Evolutionary conservation across 176 grass and related monocot species (phyloP), one percentile per base, ranked within the genome.

Genomic region (Eragrostis curvula): DNA sequence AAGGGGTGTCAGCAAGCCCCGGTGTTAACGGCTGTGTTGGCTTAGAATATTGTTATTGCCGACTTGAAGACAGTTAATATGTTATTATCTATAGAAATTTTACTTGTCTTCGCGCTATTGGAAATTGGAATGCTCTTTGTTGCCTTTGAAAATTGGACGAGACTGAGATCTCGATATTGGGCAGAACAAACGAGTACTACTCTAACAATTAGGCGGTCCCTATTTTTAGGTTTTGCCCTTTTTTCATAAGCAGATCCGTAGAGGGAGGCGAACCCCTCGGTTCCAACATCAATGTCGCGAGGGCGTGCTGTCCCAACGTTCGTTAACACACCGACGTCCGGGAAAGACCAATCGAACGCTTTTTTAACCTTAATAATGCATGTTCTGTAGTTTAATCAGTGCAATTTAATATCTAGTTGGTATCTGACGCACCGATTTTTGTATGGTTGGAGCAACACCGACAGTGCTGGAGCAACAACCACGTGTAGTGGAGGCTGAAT

Each of bases 301-400:
- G 20, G 61, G 13, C 67, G 69, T 56, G 84, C 58, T 66, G 77
- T 80, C 77, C 0, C 20, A n/a, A 5, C 77, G 40, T 80, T 69
- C 28, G 79, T 50, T 59, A 21, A 50, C 59, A 20, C 46, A 24
- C 62, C 46, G 62, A 67, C 61, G 30, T 0, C 28, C 12, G 32
- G 32, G 29, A 29, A 45, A 8, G 65, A 17, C 28, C 15, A 79
- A 67, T 30, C 46, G 16, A 18, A 14, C 18, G 23, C 18, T 3
- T 11, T 40, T 18, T 5, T 27, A 1, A 17, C 66, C 4, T 9
- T 63, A 4, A 15, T 7, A 18, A 8, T 20, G 64, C 64, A 66
- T 17, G 64, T 66, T 11, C 9, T 24, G 7, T 65, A 30, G 59
- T 30, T 13, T 61, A 23, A 24, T 25, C 24, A 11, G 25, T 29